A percentile compares a stretch with the other conserved stretches of the same genome.
These are phyloP conservation scores for Blepharisma japonicum DNA, from an alignment of 73 alveolate species.

Conservation along the genomic window DNA sequence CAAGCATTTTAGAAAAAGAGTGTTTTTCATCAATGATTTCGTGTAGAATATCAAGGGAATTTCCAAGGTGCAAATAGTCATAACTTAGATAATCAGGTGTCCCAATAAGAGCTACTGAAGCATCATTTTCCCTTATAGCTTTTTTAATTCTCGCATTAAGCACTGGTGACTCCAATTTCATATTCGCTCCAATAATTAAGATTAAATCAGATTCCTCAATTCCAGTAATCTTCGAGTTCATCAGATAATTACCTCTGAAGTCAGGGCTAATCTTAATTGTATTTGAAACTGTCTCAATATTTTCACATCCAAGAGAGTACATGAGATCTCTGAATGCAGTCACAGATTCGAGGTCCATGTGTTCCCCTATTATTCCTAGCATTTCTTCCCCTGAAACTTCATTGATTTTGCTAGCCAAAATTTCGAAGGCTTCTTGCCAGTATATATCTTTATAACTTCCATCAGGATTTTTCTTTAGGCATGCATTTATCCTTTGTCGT, in stretches of 20 bases:
- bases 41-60: conserved; percentile 53
- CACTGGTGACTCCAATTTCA: conserved; percentile 74
- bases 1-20: conserved; percentile 60
- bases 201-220: conserved; percentile 79
- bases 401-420: conserved; percentile 44
- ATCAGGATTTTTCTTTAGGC: conserved; percentile 56
- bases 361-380: conserved; percentile 70
- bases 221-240: conserved; percentile 75
- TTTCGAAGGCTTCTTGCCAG: conserved; percentile 76
- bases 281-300: conserved; percentile 57
- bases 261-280: conserved; percentile 63
- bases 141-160: conserved; percentile 74
- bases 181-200: conserved; percentile 73
- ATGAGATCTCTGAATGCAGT: conserved; percentile 73
- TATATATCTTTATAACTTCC: conserved; percentile 64
- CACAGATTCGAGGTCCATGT: conserved; percentile 72
- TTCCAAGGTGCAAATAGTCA: conserved; percentile 70
- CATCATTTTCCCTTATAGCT: conserved; percentile 53
- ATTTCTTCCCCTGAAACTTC: conserved; percentile 65
- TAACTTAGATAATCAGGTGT: conserved; percentile 62
- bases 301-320: conserved; percentile 65
- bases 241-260: conserved; percentile 71
- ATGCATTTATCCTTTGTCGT: conserved; percentile 67
- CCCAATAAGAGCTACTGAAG: conserved; percentile 68
- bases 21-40: conserved; percentile 72